Conservation (phyloP, 1,139 yeast species). For the Blastobotrys elegans region DNA sequence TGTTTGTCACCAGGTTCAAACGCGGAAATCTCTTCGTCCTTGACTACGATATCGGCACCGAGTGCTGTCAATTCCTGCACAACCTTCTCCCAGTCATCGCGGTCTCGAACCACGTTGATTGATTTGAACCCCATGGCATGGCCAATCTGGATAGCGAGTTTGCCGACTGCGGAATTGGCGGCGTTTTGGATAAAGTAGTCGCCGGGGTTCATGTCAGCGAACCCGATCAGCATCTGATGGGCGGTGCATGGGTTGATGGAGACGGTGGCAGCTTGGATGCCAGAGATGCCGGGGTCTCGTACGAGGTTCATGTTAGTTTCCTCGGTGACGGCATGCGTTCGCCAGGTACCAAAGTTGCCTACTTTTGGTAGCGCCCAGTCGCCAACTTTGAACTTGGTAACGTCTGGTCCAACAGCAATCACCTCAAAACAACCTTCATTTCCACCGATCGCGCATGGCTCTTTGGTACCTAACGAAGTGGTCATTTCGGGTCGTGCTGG, state of each 20-base stretch:
- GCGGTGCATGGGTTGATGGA: conserved; percentile 93
- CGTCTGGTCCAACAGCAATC: conserved; percentile 55
- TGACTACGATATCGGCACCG: conserved; percentile 90
- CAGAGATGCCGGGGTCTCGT: conserved; percentile 39
- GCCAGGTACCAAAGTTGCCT: conserved; percentile 92
- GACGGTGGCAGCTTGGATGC: conserved; percentile 79
- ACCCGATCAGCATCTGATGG: conserved; percentile 76
- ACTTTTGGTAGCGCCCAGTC: conserved; percentile 87
- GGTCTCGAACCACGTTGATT: conserved; percentile 79
- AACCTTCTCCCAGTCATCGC: conserved; percentile 66
- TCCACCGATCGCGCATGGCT: conserved; percentile 77
- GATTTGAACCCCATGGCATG: conserved; percentile 74
- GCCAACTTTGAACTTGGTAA: conserved; percentile 50
- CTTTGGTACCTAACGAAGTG: conserved; percentile 47
- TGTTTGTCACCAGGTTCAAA: conserved; percentile 35
- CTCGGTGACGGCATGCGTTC: conserved; percentile 58
- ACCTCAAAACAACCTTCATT: conserved; percentile 95
- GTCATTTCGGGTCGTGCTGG: conserved; percentile 74
- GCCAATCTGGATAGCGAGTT: conserved; percentile 85
- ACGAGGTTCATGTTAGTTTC: conserved; percentile 39
- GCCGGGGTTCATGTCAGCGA: conserved; percentile 54
- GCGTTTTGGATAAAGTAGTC: conserved; percentile 98
- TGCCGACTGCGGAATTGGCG: conserved; percentile 95
- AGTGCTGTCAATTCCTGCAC: conserved; percentile 50
- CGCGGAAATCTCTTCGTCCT: conserved; percentile 72